Conservation (phyloP, 1,284 basidiomycete genomes). For the Kalmanozyma brasiliensis region DNA sequence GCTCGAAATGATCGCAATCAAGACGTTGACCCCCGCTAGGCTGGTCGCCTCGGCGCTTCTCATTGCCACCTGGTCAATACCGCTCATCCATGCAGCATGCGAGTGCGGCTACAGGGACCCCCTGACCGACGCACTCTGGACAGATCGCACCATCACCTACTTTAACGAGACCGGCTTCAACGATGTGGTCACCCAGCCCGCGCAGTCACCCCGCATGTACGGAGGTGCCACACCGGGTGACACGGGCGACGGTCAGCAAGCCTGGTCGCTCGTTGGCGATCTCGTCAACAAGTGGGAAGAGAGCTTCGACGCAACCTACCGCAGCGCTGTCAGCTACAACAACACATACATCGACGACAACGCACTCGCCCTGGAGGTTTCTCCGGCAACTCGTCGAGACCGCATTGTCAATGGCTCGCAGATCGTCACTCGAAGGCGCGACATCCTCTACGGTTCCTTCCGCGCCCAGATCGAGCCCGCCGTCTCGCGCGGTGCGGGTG, state of each 20-base stretch:
- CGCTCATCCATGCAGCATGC: constrained; percentile 35
- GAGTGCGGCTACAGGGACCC: constrained; percentile 61
- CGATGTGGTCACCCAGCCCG: constrained; percentile 47
- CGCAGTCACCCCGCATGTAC: constrained; percentile 43
- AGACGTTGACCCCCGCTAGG: constrained; percentile 12
- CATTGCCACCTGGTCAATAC: constrained; percentile 15
- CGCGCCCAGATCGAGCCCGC: constrained; percentile 51
- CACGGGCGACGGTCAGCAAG: constrained; percentile 47
- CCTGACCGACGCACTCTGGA: constrained; percentile 55
- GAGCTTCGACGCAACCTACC: constrained; percentile 52
- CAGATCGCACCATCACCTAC: constrained; percentile 59
- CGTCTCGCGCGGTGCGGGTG: constrained; percentile 31
- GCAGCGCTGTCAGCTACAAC: constrained; percentile 53
- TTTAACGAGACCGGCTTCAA: constrained; percentile 57
- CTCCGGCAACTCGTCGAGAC: constrained; percentile 32
- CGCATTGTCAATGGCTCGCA: constrained; percentile 57
- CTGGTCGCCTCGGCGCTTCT: constrained; percentile 26
- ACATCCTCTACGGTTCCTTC: constrained; percentile 62
- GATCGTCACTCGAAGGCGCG: constrained; percentile 54
- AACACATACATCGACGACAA: constrained; percentile 49
- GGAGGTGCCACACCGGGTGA: constrained; percentile 39
- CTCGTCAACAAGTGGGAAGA: constrained; percentile 55
- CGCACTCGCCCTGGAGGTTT: constrained; percentile 49
- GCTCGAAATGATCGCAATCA: constrained; percentile 13
- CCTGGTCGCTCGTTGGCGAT: constrained; percentile 54